A percentile compares a stretch with the other conserved stretches of the same genome.
phyloP scores from a whole-genome alignment of 1,284 basidiomycete genomes.

The Psilocybe mexicana region DNA sequence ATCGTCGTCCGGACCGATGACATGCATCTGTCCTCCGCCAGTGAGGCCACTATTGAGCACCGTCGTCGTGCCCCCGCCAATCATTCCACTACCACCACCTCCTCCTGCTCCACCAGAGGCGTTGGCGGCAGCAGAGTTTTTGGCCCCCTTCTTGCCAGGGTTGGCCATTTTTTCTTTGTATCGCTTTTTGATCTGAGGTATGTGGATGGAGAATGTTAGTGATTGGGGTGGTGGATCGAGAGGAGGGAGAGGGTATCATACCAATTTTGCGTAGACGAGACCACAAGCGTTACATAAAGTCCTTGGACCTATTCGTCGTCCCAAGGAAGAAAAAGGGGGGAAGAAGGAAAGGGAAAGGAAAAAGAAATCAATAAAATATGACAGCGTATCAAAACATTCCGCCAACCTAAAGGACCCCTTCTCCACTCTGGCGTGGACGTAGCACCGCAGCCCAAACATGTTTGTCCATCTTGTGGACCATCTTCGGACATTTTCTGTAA shows the following conservation, averaged over 20 bases:
- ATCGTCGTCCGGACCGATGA: slow-evolving; percentile 21
- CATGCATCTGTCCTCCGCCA: slow-evolving; percentile 24
- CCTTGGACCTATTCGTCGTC: slow-evolving; percentile 51
- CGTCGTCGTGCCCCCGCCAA: slow-evolving; percentile 16
- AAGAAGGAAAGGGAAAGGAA: neutral
- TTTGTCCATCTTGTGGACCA: slow-evolving; percentile 56
- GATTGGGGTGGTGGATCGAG: slow-evolving; percentile 1
- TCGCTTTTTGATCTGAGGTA: slow-evolving; percentile 43
- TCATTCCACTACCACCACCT: slow-evolving; percentile 3
- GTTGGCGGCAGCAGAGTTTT: neutral
- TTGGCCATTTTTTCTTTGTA: slow-evolving; percentile 25
- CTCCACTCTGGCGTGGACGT: slow-evolving; percentile 87
- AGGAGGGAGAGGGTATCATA: slow-evolving; percentile 32
- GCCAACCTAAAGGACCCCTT: slow-evolving; percentile 72
- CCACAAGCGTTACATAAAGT: slow-evolving; percentile 79
- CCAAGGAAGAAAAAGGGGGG: neutral
- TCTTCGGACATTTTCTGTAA: slow-evolving; percentile 46
- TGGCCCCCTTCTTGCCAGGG: slow-evolving; percentile 13
- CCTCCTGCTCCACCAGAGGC: neutral
- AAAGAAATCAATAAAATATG: neutral
- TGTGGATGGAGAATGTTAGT: too few relatives aligned
- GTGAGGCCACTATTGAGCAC: slow-evolving; percentile 19
- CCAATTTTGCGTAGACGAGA: slow-evolving; percentile 76
- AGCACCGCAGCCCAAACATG: slow-evolving; percentile 74
- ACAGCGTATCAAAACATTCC: slow-evolving; percentile 6